phyloP scores from a whole-genome alignment of 805 yeast genomes.

The Candida sakaeoensis region DNA sequence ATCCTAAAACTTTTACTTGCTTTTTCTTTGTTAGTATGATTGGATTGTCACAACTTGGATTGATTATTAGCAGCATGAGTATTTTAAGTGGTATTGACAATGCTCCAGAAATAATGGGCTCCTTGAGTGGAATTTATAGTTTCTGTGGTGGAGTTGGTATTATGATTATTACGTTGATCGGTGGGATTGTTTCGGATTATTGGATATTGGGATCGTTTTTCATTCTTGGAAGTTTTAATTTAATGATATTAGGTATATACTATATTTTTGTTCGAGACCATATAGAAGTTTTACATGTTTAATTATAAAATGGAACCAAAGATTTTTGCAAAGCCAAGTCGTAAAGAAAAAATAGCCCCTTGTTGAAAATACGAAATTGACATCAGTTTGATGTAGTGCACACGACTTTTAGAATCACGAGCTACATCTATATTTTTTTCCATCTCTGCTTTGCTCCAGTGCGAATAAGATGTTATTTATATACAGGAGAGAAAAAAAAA shows the following conservation, averaged over 20 bases:
- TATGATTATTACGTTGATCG: conserved; percentile 53
- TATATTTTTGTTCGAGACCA: background rate
- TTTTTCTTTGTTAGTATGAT: conserved; percentile 40
- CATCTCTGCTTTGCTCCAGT: background rate
- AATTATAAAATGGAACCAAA: too few relatives aligned
- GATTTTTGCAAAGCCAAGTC: too few relatives aligned
- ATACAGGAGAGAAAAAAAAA: background rate
- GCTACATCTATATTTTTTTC: background rate
- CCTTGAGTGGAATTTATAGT: conserved; percentile 67
- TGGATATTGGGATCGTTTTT: conserved; percentile 60
- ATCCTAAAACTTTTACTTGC: conserved; percentile 34
- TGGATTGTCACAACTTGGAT: conserved; percentile 62
- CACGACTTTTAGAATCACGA: background rate
- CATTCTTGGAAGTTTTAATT: conserved; percentile 42
- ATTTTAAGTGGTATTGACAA: conserved; percentile 33
- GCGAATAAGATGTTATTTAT: background rate
- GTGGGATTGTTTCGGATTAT: conserved; percentile 56
- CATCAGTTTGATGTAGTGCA: background rate
- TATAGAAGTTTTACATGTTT: background rate
- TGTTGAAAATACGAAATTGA: background rate
- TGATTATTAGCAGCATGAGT: conserved; percentile 61
- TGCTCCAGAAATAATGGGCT: conserved; percentile 45
- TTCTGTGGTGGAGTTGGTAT: conserved; percentile 69
- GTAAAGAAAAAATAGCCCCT: too few relatives aligned
- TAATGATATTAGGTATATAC: conserved; percentile 17